phyloP scores from a whole-genome alignment of 2,329 filamentous ascomycete genomes.

The Nannizzia gypsea region DNA sequence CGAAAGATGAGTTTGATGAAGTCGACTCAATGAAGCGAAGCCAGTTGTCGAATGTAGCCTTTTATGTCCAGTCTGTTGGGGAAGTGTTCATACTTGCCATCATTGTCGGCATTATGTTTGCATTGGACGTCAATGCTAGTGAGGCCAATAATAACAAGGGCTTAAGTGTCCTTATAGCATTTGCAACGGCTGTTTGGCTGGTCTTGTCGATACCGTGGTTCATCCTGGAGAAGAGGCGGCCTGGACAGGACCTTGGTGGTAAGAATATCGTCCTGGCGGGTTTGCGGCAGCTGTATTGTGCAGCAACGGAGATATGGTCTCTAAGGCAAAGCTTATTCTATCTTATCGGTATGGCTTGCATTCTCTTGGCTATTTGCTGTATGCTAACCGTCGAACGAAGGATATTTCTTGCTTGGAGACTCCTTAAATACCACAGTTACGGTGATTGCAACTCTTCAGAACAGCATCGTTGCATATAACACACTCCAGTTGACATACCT shows the following conservation, averaged over 20 bases:
- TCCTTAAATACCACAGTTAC: constrained; percentile 59
- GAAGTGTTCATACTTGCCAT: constrained; percentile 53
- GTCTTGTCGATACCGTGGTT: constrained; percentile 57
- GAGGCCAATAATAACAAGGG: constrained; percentile 55
- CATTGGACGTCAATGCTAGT: constrained; percentile 47
- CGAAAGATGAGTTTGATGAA: constrained; percentile 48
- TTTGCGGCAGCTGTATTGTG: constrained; percentile 50
- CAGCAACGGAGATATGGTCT: constrained; percentile 49
- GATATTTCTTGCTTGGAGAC: constrained; percentile 58
- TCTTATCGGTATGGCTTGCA: constrained; percentile 39
- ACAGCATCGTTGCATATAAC: constrained; percentile 53
- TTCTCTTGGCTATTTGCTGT: background rate
- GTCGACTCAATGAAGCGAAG: constrained; percentile 53
- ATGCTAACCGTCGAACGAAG: constrained; percentile 15
- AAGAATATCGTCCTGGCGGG: constrained; percentile 45
- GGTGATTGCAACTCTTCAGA: constrained; percentile 54
- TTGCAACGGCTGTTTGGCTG: constrained; percentile 53
- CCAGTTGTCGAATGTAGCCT: constrained; percentile 50
- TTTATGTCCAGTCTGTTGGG: constrained; percentile 51
- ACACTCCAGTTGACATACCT: constrained; percentile 55
- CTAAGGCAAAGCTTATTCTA: constrained; percentile 56
- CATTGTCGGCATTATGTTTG: constrained; percentile 54
- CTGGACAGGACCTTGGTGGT: constrained; percentile 42
- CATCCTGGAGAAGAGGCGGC: constrained; percentile 50
- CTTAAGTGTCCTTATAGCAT: constrained; percentile 52